Evolutionary conservation across 1,284 basidiomycete genomes (phyloP), one percentile per base, ranked within the genome.

Genomic region (Violaceomyces palustris): DNA sequence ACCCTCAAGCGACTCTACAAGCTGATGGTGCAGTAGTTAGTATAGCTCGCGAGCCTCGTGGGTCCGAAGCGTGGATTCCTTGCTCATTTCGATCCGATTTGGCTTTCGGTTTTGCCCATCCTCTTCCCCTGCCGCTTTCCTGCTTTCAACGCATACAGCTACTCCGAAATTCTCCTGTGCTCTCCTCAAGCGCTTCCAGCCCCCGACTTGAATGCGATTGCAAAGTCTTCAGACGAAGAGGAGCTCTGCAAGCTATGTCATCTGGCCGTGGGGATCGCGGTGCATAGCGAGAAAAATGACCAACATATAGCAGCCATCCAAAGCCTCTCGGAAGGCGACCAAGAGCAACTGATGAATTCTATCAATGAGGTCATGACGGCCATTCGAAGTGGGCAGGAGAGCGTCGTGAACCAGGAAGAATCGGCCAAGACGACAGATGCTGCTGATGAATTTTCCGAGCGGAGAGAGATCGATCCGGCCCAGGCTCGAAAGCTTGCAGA

Each of bases 221-320:
- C 88, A 15, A 85, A 87, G 73, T 83, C 86, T 64, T 75, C 81
- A 53, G 80, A 82, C 63, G 63, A 82, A 5, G 58, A 73, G n/a
- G 84, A 87, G 28, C 83, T 84, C 0, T 78, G 87, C 42, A 78
- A 82, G 18, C 79, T 92, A 74, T 88, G 87, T 64, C 81, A 87
- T 48, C 78, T 96, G 28, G 87, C 88, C 2, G 87, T 97, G 36
- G 88, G 87, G 4, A 89, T 96, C 58, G 87, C 90, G 0, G 91
- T 94, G 2, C 87, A 94, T 69, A 88, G 54, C 45, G 68, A 66
- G 10, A 57, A 81, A 74, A 89, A 88, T 64, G 81, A 84, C 73
- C 81, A 83, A 42, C 86, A 88, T 57, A 88, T 91, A 49, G 83
- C 82, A 62, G 85, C 82, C 69, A 91, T 93, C 36, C 88, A 91